These are phyloP conservation scores for Apophysomyces trapeziformis DNA, from an alignment of 371 early-diverging fungal species.

Conservation along the genomic window DNA sequence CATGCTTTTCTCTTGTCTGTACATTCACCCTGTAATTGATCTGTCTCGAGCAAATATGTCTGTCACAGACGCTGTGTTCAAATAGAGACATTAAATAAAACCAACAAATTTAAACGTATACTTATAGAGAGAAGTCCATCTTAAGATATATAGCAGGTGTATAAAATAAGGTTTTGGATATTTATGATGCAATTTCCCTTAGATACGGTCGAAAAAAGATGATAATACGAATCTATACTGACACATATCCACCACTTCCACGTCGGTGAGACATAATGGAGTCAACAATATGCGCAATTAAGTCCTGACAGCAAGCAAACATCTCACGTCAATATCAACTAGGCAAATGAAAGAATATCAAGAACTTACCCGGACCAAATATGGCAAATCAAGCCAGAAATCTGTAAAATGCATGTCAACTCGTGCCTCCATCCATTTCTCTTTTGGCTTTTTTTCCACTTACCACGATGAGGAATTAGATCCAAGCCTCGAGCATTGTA, in stretches of 20 bases:
- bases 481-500: conserved; percentile 64
- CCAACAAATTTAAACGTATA: no score
- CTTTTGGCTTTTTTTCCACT: background rate
- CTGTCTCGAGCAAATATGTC: no score
- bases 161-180: background rate
- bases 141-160: background rate
- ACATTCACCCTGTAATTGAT: no score
- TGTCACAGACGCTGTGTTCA: no score
- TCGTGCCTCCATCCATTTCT: background rate
- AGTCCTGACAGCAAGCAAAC: conserved; percentile 28
- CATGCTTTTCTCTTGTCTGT: no score
- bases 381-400: conserved; percentile 57
- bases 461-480: conserved; percentile 67
- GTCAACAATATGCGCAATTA: conserved; percentile 50
- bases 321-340: background rate
- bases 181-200: background rate
- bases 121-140: background rate
- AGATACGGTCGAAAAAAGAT: background rate
- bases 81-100: no score
- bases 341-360: background rate
- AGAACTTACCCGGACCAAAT: conserved; percentile 42
- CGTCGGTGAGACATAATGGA: conserved; percentile 51
- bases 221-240: conserved; percentile 32
- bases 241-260: conserved; percentile 52
- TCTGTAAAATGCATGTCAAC: conserved; percentile 24